Conservation (phyloP, 1,284 basidiomycete genomes). For the Chondrostereum purpureum region DNA sequence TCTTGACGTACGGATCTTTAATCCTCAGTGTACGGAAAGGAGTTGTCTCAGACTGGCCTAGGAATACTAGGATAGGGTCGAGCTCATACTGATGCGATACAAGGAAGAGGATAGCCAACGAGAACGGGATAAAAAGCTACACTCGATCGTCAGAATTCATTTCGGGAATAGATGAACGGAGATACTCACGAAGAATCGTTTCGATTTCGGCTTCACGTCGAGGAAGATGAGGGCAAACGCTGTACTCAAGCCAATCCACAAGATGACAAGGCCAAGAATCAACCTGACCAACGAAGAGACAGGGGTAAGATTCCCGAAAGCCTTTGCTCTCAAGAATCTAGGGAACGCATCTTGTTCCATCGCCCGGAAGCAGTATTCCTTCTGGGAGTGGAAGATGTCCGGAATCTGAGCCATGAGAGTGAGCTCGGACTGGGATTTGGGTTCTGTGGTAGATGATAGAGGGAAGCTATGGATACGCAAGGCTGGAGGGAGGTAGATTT, state of each 20-base stretch:
- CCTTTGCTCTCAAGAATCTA: slow-evolving; percentile 91
- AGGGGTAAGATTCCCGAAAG: slow-evolving; percentile 94
- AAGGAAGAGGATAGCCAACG: slow-evolving; percentile 84
- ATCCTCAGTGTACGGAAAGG: slow-evolving; percentile 90
- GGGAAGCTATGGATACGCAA: slow-evolving; percentile 79
- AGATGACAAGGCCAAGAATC: slow-evolving; percentile 75
- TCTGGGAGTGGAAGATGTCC: slow-evolving; percentile 95
- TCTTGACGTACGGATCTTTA: slow-evolving; percentile 88
- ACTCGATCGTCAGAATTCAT: slow-evolving; percentile 17
- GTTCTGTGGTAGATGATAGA: slow-evolving; percentile 63
- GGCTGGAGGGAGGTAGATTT: slow-evolving; percentile 91
- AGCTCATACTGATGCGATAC: slow-evolving; percentile 95
- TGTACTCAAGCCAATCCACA: slow-evolving; percentile 89
- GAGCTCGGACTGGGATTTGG: slow-evolving; percentile 62
- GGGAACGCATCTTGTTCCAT: slow-evolving; percentile 99
- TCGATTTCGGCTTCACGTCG: slow-evolving; percentile 83
- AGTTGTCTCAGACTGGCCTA: slow-evolving; percentile 82
- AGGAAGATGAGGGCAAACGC: slow-evolving; percentile 93
- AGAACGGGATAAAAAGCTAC: slow-evolving; percentile 91
- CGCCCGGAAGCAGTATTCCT: slow-evolving; percentile 94
- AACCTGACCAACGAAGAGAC: slow-evolving; percentile 82
- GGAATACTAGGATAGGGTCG: slow-evolving; percentile 85
- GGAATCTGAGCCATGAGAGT: slow-evolving; percentile 85
- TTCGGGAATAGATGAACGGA: background rate
- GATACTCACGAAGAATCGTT: slow-evolving; percentile 86